Percentiles rank a stretch among this genome's conserved stretches.
phyloP scores from a whole-genome alignment of 2,329 filamentous ascomycete genomes.

The Coleophoma crateriformis region DNA sequence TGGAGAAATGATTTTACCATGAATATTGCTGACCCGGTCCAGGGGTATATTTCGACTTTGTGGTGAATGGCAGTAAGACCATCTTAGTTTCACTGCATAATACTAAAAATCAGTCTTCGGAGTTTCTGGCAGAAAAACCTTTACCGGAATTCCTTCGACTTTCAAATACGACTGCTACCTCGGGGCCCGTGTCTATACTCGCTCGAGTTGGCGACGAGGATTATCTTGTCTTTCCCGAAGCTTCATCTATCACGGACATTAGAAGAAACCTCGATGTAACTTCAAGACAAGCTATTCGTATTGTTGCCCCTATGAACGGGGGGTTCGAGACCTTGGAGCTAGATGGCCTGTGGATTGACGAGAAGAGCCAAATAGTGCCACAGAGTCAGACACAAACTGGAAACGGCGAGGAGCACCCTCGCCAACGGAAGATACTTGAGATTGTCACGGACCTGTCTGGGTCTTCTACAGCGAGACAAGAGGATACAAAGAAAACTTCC shows the following conservation, averaged over 20 bases:
- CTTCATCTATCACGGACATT: slow-evolving; percentile 12
- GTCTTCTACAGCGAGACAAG: slow-evolving; percentile 1
- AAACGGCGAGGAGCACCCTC: not conserved
- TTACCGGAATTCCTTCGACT: slow-evolving; percentile 6
- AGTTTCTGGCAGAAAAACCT: not conserved
- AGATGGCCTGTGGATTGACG: slow-evolving; percentile 19
- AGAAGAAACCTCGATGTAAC: slow-evolving; percentile 9
- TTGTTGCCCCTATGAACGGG: slow-evolving; percentile 20
- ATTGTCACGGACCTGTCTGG: slow-evolving; percentile 25
- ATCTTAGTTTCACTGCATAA: slow-evolving; percentile 17
- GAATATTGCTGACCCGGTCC: not conserved
- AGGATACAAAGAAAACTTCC: slow-evolving; percentile 1
- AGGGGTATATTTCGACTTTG: slow-evolving; percentile 21
- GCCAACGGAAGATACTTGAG: slow-evolving; percentile 20
- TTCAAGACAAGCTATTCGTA: slow-evolving; percentile 13
- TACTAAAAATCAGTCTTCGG: not conserved
- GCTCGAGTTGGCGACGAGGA: slow-evolving; percentile 20
- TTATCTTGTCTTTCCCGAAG: slow-evolving; percentile 18
- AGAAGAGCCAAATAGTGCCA: slow-evolving; percentile 13
- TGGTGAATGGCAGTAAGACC: slow-evolving; percentile 12
- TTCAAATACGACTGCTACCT: slow-evolving; percentile 7
- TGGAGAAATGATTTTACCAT: not conserved
- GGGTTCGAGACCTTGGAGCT: slow-evolving; percentile 17
- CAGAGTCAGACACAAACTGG: not conserved
- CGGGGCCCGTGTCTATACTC: slow-evolving; percentile 18